phyloP scores from a whole-genome alignment of 2,329 filamentous ascomycete genomes.

The Fonsecaea nubica region DNA sequence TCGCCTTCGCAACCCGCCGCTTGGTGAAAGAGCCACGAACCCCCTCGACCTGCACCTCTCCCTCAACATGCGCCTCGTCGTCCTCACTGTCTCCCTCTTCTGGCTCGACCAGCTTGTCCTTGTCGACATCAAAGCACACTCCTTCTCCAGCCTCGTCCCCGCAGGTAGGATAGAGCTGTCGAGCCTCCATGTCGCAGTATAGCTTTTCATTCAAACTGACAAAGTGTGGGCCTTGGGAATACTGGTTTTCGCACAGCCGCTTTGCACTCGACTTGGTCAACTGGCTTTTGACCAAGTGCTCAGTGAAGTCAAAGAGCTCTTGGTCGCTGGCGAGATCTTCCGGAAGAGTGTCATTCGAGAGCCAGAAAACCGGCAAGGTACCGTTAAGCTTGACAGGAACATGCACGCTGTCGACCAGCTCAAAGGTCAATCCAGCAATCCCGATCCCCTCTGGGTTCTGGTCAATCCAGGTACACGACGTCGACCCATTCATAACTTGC shows the following conservation, averaged over 20 bases:
- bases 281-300: constrained; percentile 11
- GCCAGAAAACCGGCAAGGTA: not conserved
- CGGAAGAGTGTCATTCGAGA: constrained; percentile 3
- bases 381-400: not conserved
- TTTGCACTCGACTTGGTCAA: constrained; percentile 2
- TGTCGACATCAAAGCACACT: not conserved
- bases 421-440: not conserved
- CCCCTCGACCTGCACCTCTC: not conserved
- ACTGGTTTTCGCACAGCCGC: constrained; percentile 8
- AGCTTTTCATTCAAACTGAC: constrained; percentile 12
- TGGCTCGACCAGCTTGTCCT: not conserved
- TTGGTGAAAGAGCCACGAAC: not conserved
- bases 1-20: not conserved
- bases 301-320: constrained; percentile 1
- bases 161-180: constrained; percentile 7
- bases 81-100: not conserved
- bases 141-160: not conserved
- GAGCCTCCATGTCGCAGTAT: constrained; percentile 15
- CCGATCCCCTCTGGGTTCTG: not conserved
- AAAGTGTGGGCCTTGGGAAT: constrained; percentile 6
- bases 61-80: too few relatives aligned
- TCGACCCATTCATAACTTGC: not conserved
- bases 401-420: not conserved
- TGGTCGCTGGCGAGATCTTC: not conserved
- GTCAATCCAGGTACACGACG: constrained; percentile 13